Evolutionary conservation across 2,329 filamentous ascomycete genomes (phyloP).

Genomic region (Fusarium zealandicum): DNA sequence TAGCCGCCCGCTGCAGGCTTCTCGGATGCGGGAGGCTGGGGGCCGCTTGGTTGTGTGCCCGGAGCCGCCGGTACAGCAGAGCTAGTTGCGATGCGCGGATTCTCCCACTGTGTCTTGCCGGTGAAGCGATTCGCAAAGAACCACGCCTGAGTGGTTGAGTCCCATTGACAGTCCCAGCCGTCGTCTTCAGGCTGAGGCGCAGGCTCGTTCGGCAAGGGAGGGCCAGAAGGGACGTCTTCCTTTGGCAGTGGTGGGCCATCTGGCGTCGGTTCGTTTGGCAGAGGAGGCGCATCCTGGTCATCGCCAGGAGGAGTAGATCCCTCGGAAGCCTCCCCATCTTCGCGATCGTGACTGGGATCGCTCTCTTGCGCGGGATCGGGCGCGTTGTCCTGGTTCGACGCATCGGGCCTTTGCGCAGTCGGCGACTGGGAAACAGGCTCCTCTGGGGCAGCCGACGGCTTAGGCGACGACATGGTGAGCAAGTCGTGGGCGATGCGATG

Average conservation of each 20-base stretch:
- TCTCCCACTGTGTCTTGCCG: slow-evolving; percentile 80
- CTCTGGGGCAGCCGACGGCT: slow-evolving; percentile 19
- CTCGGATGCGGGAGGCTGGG: slow-evolving; percentile 47
- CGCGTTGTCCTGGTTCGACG: slow-evolving; percentile 18
- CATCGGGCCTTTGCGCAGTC: slow-evolving; percentile 10
- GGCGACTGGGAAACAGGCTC: slow-evolving; percentile 27
- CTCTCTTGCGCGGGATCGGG: slow-evolving; percentile 19
- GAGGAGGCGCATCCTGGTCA: slow-evolving; percentile 44
- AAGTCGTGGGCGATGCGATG: slow-evolving; percentile 25
- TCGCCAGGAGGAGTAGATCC: slow-evolving; percentile 24
- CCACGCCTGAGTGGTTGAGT: slow-evolving; percentile 70
- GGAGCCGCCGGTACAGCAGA: slow-evolving; percentile 42
- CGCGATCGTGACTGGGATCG: slow-evolving; percentile 17
- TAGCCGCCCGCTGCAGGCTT: slow-evolving; percentile 73
- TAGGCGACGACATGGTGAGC: slow-evolving; percentile 35
- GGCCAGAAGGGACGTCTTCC: slow-evolving; percentile 42
- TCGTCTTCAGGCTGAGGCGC: slow-evolving; percentile 66
- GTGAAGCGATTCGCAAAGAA: slow-evolving; percentile 89
- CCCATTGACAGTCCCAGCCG: slow-evolving; percentile 86
- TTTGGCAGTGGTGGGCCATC: slow-evolving; percentile 46
- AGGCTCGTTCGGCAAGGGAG: slow-evolving; percentile 54
- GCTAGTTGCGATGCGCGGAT: slow-evolving; percentile 73
- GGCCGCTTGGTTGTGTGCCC: slow-evolving; percentile 36
- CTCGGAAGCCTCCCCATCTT: slow-evolving; percentile 38
- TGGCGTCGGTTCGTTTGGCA: slow-evolving; percentile 46